A percentile compares a stretch with the other conserved stretches of the same genome.
phyloP scores from a whole-genome alignment of 495 filamentous ascomycete species.

The Penicillium chermesinum region DNA sequence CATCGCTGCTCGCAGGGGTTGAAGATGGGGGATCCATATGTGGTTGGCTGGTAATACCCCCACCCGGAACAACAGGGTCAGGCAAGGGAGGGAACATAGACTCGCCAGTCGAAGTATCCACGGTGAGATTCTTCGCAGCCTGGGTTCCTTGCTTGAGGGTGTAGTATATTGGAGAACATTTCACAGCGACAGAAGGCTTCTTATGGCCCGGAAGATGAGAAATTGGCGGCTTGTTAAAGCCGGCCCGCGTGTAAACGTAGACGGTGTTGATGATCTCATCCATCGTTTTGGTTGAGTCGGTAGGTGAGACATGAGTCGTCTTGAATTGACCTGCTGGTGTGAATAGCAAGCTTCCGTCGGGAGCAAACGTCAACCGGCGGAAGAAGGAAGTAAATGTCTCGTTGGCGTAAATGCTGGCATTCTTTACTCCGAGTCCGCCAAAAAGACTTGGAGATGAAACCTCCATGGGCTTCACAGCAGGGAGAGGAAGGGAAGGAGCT shows the following conservation, averaged over 20 bases:
- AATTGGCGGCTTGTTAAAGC: slow-evolving; percentile 94
- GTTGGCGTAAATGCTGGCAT: slow-evolving; percentile 90
- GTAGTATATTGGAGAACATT: slow-evolving; percentile 89
- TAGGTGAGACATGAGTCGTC: slow-evolving; percentile 60
- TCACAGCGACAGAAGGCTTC: slow-evolving; percentile 94
- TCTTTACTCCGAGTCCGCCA: slow-evolving; percentile 63
- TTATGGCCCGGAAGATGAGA: slow-evolving; percentile 98
- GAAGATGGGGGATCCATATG: slow-evolving; percentile 80
- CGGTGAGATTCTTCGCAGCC: slow-evolving; percentile 79
- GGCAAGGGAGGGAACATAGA: slow-evolving; percentile 78
- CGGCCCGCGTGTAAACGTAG: slow-evolving; percentile 94
- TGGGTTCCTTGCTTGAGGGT: slow-evolving; percentile 64
- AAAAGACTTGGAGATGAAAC: slow-evolving; percentile 67
- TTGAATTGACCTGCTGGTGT: slow-evolving; percentile 97
- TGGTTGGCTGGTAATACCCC: slow-evolving; percentile 48
- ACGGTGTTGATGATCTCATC: slow-evolving; percentile 95
- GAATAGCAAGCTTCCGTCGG: slow-evolving; percentile 90
- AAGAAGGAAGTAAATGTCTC: slow-evolving; percentile 98
- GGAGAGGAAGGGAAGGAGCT: slow-evolving; percentile 89
- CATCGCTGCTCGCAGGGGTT: slow-evolving; percentile 36
- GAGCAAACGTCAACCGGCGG: slow-evolving; percentile 85
- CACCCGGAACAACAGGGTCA: slow-evolving; percentile 66
- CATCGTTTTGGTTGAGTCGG: slow-evolving; percentile 63
- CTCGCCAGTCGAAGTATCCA: slow-evolving; percentile 86
- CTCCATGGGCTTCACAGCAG: slow-evolving; percentile 93